Percentiles rank a stretch among this genome's conserved stretches.
These are phyloP conservation scores for Canariomyces notabilis DNA, from an alignment of 2,329 filamentous ascomycete species.

Conservation along the genomic window DNA sequence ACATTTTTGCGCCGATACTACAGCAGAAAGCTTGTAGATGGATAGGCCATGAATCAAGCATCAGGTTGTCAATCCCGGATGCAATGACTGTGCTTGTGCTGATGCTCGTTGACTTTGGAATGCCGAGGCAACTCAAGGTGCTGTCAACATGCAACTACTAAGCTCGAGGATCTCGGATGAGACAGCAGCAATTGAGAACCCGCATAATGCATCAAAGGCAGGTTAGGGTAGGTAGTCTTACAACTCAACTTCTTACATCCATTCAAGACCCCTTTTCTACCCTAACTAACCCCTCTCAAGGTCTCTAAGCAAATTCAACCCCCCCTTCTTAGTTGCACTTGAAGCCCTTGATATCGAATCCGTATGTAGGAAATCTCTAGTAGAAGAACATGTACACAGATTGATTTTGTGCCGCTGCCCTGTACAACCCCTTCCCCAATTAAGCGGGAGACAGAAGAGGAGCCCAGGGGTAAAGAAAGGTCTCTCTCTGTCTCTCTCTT, in stretches of 20 bases:
- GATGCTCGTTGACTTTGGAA: no score
- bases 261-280: constrained; percentile 1
- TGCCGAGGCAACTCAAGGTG: no score
- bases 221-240: neutral
- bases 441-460: neutral
- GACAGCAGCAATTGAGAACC: neutral
- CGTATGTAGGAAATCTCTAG: constrained; percentile 1
- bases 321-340: no score
- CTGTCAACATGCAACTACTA: no score
- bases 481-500: neutral
- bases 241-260: constrained; percentile 1
- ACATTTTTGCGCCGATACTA: no score
- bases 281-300: neutral
- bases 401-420: constrained; percentile 2
- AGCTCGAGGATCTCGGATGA: no score
- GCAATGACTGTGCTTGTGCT: no score
- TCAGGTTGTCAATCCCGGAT: no score
- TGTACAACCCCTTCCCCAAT: neutral
- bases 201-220: neutral
- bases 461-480: neutral
- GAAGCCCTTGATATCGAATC: neutral
- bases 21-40: no score
- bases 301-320: neutral
- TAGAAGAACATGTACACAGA: constrained; percentile 11
- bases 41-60: no score